Percentiles rank a stretch among this genome's conserved stretches.
Evolutionary conservation across 345 rosid species (phyloP).

Genomic region (Eucalyptus sp.): DNA sequence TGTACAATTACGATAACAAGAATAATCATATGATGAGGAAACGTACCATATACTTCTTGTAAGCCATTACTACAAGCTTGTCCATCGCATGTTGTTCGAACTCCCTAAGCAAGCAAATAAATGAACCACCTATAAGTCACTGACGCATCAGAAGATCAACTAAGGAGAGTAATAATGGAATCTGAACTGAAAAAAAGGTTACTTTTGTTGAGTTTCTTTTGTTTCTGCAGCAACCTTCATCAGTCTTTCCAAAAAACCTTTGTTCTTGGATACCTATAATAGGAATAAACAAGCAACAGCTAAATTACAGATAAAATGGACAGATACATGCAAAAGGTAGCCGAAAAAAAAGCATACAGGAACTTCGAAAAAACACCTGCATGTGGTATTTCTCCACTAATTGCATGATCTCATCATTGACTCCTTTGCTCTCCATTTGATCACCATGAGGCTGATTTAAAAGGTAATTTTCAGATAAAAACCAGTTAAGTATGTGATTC

Average conservation of each 20-base stretch:
- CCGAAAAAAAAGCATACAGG: not conserved
- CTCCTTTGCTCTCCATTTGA: conserved; percentile 49
- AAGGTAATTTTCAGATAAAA: not conserved
- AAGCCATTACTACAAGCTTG: conserved; percentile 70
- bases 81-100: conserved; percentile 58
- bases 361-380: conserved; percentile 47
- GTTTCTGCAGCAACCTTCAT: conserved; percentile 48
- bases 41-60: conserved; percentile 72
- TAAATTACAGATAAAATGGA: not conserved
- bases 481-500: not conserved
- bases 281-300: not conserved
- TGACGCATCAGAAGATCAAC: not conserved
- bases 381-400: conserved; percentile 49
- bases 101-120: conserved; percentile 1
- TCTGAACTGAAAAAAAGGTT: conserved; percentile 7
- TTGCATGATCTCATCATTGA: conserved; percentile 38
- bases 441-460: conserved; percentile 34
- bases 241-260: conserved; percentile 42
- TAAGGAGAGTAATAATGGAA: not conserved
- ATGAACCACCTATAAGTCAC: not conserved
- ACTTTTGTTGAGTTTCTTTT: conserved; percentile 72
- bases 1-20: not conserved
- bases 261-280: conserved; percentile 62
- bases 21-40: not conserved
- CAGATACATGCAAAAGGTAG: not conserved